Percentiles rank a stretch among this genome's conserved stretches.
Conservation (phyloP, 179 eudicot species). For the Gypsophila paniculata region DNA sequence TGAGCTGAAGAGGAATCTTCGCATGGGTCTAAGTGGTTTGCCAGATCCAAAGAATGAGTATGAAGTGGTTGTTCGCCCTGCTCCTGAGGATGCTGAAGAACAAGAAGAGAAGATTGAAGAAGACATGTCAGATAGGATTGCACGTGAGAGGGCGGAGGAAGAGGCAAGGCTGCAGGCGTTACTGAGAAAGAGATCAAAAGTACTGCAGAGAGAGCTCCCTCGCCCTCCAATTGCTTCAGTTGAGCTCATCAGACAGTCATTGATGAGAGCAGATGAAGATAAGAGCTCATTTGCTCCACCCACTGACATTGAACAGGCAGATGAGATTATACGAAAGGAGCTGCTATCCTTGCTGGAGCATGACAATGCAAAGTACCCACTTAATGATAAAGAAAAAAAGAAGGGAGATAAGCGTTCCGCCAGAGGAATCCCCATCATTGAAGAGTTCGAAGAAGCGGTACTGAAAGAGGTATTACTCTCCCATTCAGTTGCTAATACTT, state of each 20-base stretch:
- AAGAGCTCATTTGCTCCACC: conserved; percentile 97
- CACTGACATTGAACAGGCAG: conserved; percentile 86
- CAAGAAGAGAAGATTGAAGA: conserved; percentile 90
- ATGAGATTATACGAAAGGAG: conserved; percentile 88
- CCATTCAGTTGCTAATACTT: neutral
- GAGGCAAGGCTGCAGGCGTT: conserved; percentile 83
- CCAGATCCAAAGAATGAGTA: conserved; percentile 97
- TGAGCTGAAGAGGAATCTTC: conserved; percentile 69
- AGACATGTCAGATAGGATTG: conserved; percentile 96
- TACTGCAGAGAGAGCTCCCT: conserved; percentile 96
- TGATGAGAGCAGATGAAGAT: conserved; percentile 83
- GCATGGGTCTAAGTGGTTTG: conserved; percentile 66
- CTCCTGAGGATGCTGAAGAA: conserved; percentile 77
- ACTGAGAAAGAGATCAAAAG: conserved; percentile 89
- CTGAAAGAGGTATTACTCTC: conserved; percentile 59
- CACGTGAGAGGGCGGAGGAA: conserved; percentile 91
- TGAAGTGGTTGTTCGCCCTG: conserved; percentile 74
- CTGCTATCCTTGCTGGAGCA: conserved; percentile 74
- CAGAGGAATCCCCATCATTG: conserved; percentile 66
- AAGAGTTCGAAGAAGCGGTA: conserved; percentile 75
- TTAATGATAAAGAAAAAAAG: conserved; percentile 78
- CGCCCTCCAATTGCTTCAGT: conserved; percentile 83
- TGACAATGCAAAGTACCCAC: conserved; percentile 94
- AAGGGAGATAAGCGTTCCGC: conserved; percentile 65
- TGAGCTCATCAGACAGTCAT: conserved; percentile 60